These are phyloP conservation scores for Diaporthe velutina DNA, from an alignment of 2,329 filamentous ascomycete genomes.

Conservation along the genomic window DNA sequence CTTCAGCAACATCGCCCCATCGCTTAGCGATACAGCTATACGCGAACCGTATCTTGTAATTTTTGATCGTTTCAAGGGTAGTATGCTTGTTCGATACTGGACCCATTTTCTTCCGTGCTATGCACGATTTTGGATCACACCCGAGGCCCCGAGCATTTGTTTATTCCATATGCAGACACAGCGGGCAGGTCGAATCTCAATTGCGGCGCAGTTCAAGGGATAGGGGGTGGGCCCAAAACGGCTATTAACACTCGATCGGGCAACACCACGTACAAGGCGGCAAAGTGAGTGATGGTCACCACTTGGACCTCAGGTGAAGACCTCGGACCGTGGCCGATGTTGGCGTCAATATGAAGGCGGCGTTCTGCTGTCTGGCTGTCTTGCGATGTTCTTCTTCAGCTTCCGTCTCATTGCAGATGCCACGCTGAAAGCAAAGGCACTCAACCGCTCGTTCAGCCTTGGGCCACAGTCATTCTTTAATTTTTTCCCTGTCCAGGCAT, in stretches of 20 bases:
- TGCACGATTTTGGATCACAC: constrained; percentile 6
- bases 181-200: constrained; percentile 27
- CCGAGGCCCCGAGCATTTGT: background rate
- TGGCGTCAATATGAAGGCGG: constrained; percentile 23
- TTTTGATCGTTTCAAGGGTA: constrained; percentile 30
- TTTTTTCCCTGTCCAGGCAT: constrained; percentile 2
- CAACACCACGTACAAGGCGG: constrained; percentile 18
- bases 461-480: constrained; percentile 28
- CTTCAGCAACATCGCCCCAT: constrained; percentile 22
- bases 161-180: constrained; percentile 14
- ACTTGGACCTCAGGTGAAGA: constrained; percentile 20
- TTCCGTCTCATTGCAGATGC: constrained; percentile 22
- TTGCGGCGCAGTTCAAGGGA: constrained; percentile 23
- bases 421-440: constrained; percentile 19
- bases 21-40: constrained; percentile 3
- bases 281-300: constrained; percentile 20
- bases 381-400: background rate
- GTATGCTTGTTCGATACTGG: constrained; percentile 23
- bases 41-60: constrained; percentile 26
- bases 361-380: background rate
- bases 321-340: constrained; percentile 24
- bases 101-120: constrained; percentile 1
- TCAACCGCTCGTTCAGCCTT: constrained; percentile 15
- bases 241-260: constrained; percentile 29
- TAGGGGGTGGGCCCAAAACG: constrained; percentile 27